Base-by-base conservation (phyloP, 2,329 filamentous ascomycete genomes). In the Dendrostoma leiphaemia region DNA sequence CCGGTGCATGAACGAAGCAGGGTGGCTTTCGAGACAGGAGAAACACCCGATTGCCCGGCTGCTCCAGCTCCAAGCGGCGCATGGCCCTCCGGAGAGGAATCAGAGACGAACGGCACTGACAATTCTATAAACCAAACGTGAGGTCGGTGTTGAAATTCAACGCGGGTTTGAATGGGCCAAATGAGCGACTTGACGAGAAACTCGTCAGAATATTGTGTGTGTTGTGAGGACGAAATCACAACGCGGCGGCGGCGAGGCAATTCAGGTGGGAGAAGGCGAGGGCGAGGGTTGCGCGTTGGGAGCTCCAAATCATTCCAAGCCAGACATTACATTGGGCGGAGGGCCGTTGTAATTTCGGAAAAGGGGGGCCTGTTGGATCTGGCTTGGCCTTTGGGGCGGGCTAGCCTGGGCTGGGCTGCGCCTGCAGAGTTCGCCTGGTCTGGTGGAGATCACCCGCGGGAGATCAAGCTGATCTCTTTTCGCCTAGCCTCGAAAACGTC, bases 161-260 rank as follows among this genome's bases (percentile, higher is more conserved):
- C 58, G 63, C 63, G n/a, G n/a, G n/a, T n/a, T 64, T 51, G 61
- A 61, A 58, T 59, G 53, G 56, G 51, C 51, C 60, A 75, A 76
- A 75, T 59, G 74, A 77, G 74, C 65, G 75, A 72, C 71, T 72
- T 67, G 74, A 76, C 74, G 73, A 73, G 66, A 71, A 69, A 62
- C 53, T 74, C 72, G 74, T 74, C 73, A 63, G 67, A 66, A 59
- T 55, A n/a, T n/a, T n/a, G n/a, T n/a, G n/a, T n/a, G 59, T 51
- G 54, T 46, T 46, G 47, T 31, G 48, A 12, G 48, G 48, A 41
- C 28, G 34, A 26, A 38, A 48, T 49, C 54, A 54, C 51, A 47
- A 59, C 60, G 53, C 59, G 57, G 61, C 49, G 55, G 17, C 41
- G 44, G 32, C 55, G 57, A 57, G 34, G 45, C 44, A 48, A 46